phyloP scores from a whole-genome alignment of 768 basidiomycete genomes.

The Rhodotorula graminis region DNA sequence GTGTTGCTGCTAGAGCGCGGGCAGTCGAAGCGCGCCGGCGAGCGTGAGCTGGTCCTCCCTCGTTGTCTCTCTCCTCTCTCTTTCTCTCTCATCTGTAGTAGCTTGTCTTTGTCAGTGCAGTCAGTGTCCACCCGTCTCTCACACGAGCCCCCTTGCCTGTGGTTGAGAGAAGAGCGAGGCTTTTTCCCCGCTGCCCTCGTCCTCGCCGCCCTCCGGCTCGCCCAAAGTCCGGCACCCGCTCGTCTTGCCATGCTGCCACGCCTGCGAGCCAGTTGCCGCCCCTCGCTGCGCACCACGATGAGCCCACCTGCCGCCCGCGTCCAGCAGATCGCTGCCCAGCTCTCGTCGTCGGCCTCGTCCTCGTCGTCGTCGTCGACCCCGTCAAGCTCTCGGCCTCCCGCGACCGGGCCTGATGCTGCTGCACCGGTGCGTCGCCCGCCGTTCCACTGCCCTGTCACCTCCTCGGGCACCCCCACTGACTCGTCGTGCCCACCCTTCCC shows the following conservation, averaged over 20 bases:
- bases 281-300: background rate
- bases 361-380: background rate
- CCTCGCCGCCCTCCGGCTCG: background rate
- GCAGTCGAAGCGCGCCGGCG: too few species aligned
- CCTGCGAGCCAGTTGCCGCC: background rate
- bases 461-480: background rate
- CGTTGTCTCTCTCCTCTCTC: too few species aligned
- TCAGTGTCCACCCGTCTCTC: too few species aligned
- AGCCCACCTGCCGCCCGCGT: background rate
- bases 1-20: conserved; percentile 14
- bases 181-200: too few species aligned
- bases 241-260: background rate
- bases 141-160: too few species aligned
- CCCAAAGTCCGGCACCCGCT: too few species aligned
- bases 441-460: background rate
- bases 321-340: background rate
- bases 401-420: too few species aligned
- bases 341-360: background rate
- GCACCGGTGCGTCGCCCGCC: background rate
- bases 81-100: background rate
- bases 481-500: too few species aligned
- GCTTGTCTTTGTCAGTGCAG: too few species aligned
- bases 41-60: too few species aligned
- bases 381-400: background rate
- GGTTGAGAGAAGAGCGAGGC: too few species aligned